These are phyloP conservation scores for Elsinoe ampelina DNA, from an alignment of 2,329 filamentous ascomycete species.

Conservation along the genomic window DNA sequence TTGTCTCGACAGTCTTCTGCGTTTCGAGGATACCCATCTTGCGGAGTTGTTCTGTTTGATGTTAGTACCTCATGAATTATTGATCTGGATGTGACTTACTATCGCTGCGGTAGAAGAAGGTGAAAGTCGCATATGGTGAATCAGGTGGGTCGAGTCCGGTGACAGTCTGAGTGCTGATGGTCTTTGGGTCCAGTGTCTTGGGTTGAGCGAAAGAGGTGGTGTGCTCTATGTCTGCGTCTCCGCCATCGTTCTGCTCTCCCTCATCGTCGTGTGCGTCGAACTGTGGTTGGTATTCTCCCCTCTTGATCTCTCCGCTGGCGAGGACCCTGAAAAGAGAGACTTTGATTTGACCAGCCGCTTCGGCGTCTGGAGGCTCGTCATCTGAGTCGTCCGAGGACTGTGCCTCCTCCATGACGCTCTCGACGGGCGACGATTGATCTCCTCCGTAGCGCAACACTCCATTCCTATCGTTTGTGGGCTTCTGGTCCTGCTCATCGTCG, in stretches of 20 bases:
- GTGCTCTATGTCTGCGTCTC: constrained; percentile 82
- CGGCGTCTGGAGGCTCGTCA: constrained; percentile 77
- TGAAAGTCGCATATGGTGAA: constrained; percentile 92
- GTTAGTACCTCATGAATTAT: not conserved
- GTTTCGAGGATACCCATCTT: constrained; percentile 82
- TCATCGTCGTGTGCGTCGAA: constrained; percentile 96
- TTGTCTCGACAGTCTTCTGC: constrained; percentile 49
- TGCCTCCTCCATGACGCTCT: constrained; percentile 56
- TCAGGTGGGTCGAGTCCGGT: constrained; percentile 94
- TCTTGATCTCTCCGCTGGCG: constrained; percentile 93
- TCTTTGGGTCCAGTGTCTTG: constrained; percentile 90
- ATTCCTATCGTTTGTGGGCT: constrained; percentile 34
- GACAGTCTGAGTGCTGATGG: constrained; percentile 98
- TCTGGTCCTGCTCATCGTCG: constrained; percentile 40
- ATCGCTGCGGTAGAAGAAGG: constrained; percentile 93
- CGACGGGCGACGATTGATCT: constrained; percentile 64
- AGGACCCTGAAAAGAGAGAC: constrained; percentile 92
- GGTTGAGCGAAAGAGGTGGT: constrained; percentile 97
- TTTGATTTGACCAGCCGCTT: constrained; percentile 96
- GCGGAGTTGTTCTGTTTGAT: constrained; percentile 67
- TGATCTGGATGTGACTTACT: constrained; percentile 50
- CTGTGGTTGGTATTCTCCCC: constrained; percentile 94
- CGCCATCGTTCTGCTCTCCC: constrained; percentile 46
- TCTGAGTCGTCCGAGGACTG: constrained; percentile 58
- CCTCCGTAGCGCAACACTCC: constrained; percentile 71